A percentile compares a stretch with the other conserved stretches of the same genome.
Conservation (phyloP, 352 stramenopile species). For the Pythium chondricola region DNA sequence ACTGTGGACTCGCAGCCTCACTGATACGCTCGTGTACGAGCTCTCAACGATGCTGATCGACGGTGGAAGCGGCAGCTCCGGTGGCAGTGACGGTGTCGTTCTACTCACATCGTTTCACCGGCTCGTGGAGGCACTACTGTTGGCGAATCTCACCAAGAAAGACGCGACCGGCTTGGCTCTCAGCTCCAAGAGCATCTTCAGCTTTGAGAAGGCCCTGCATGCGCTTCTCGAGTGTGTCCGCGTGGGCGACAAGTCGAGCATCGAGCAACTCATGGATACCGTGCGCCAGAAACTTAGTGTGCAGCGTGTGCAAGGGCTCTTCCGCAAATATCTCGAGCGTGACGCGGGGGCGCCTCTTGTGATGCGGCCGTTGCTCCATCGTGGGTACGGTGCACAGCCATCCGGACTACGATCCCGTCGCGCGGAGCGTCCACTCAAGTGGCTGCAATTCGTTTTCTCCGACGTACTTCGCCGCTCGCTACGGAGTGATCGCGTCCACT, state of each 20-base stretch:
- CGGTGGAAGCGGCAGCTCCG: slow-evolving; percentile 20
- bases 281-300: slow-evolving; percentile 70
- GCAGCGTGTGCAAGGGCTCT: slow-evolving; percentile 59
- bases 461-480: slow-evolving; percentile 46
- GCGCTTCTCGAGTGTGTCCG: slow-evolving; percentile 63
- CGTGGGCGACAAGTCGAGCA: slow-evolving; percentile 47
- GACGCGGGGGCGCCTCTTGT: slow-evolving; percentile 61
- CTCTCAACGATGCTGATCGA: slow-evolving; percentile 41
- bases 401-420: slow-evolving; percentile 24
- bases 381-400: slow-evolving; percentile 34
- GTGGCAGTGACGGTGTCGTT: slow-evolving; percentile 33
- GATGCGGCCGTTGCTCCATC: slow-evolving; percentile 72
- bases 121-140: slow-evolving; percentile 42
- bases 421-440: slow-evolving; percentile 43
- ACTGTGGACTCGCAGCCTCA: slow-evolving; percentile 48
- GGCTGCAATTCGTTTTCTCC: slow-evolving; percentile 54
- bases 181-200: slow-evolving; percentile 48
- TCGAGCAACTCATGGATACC: slow-evolving; percentile 60
- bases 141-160: slow-evolving; percentile 43
- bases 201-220: slow-evolving; percentile 59
- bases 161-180: slow-evolving; percentile 46
- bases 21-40: slow-evolving; percentile 45
- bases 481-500: slow-evolving; percentile 17
- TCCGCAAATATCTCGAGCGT: slow-evolving; percentile 53
- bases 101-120: slow-evolving; percentile 55